These are phyloP conservation scores for Leishmania lainsoni DNA, from an alignment of 208 protist genomes.

Conservation along the genomic window DNA sequence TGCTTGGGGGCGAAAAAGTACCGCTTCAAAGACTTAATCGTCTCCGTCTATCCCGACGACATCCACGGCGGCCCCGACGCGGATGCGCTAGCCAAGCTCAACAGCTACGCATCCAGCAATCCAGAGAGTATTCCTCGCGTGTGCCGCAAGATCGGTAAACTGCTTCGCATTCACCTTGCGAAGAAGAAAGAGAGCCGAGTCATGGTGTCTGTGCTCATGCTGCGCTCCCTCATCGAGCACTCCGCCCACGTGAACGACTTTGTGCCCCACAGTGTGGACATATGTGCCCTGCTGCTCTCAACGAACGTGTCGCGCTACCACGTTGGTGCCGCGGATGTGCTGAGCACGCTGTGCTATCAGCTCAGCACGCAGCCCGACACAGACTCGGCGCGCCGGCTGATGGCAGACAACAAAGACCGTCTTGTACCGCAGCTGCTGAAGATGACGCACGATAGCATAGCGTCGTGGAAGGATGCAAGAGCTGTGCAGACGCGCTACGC, in stretches of 20 bases:
- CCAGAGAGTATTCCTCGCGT: slow-evolving; percentile 83
- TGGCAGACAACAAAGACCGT: slow-evolving; percentile 59
- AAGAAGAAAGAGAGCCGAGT: slow-evolving; percentile 48
- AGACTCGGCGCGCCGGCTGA: slow-evolving; percentile 57
- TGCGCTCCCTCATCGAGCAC: slow-evolving; percentile 65
- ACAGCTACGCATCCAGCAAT: slow-evolving; percentile 77
- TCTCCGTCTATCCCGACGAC: slow-evolving; percentile 69
- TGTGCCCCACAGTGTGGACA: slow-evolving; percentile 71
- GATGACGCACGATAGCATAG: slow-evolving; percentile 51
- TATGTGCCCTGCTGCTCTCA: slow-evolving; percentile 54
- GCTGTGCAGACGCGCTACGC: slow-evolving; percentile 55
- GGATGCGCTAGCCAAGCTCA: slow-evolving; percentile 69
- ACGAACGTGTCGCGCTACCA: slow-evolving; percentile 40
- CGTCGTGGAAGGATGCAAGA: slow-evolving; percentile 22
- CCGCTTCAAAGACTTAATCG: slow-evolving; percentile 83
- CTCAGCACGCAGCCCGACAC: slow-evolving; percentile 49
- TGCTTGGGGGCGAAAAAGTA: slow-evolving; percentile 60
- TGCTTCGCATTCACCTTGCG: slow-evolving; percentile 45
- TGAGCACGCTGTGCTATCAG: slow-evolving; percentile 64
- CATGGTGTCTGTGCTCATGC: slow-evolving; percentile 66
- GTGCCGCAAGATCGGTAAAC: slow-evolving; percentile 82
- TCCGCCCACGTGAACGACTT: slow-evolving; percentile 61
- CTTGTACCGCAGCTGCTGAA: slow-evolving; percentile 65
- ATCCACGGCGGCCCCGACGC: slow-evolving; percentile 42
- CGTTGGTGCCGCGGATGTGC: slow-evolving; percentile 68